phyloP scores from a whole-genome alignment of 352 stramenopile genomes.

The Saprolegnia parasitica region DNA sequence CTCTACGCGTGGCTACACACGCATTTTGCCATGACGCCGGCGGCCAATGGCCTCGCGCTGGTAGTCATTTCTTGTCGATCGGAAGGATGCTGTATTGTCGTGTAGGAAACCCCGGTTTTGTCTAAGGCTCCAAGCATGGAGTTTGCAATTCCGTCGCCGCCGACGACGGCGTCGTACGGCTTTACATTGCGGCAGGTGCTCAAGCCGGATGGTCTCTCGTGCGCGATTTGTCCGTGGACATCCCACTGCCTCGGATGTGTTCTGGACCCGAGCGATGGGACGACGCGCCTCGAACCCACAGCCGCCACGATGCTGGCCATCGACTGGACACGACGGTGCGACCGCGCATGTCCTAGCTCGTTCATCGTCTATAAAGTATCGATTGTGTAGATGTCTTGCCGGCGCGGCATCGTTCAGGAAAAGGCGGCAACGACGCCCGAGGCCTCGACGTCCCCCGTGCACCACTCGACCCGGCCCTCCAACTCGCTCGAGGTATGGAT shows the following conservation, averaged over 20 bases:
- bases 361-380: no score
- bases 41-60: background rate
- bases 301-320: slow-evolving; percentile 19
- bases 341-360: no score
- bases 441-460: background rate
- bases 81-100: no score
- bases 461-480: slow-evolving; percentile 6
- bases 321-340: slow-evolving; percentile 20
- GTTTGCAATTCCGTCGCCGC: slow-evolving; percentile 13
- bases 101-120: no score
- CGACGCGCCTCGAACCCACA: background rate
- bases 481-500: slow-evolving; percentile 15
- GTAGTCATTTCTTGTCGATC: no score
- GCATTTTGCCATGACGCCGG: background rate
- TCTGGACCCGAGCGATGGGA: background rate
- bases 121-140: background rate
- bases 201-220: slow-evolving; percentile 8
- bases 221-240: slow-evolving; percentile 22
- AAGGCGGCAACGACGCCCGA: background rate
- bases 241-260: slow-evolving; percentile 11
- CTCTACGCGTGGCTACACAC: slow-evolving; percentile 20
- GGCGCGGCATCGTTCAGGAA: background rate
- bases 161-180: background rate
- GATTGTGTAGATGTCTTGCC: background rate
- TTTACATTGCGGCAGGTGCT: slow-evolving; percentile 24